phyloP scores from a whole-genome alignment of 352 stramenopile species.

The Heterotrichella gracilis region DNA sequence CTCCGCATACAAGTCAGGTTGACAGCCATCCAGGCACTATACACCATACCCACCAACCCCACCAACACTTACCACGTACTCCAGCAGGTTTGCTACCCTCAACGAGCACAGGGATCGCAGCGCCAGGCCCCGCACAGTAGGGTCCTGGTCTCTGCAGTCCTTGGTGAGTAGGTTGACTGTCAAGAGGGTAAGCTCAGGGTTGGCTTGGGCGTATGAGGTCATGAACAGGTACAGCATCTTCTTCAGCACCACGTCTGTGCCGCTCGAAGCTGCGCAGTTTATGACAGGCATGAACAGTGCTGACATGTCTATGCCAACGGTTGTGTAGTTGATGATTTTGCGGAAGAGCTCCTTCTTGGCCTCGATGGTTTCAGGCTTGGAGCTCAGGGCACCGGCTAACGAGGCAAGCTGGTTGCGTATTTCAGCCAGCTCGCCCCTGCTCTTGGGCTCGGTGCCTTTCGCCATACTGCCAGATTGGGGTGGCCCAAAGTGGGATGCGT shows the following conservation, averaged over 20 bases:
- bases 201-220: constrained; percentile 83
- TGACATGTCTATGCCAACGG: constrained; percentile 89
- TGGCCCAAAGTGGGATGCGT: too few relatives aligned
- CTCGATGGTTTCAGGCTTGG: too few relatives aligned
- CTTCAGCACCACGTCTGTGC: constrained; percentile 90
- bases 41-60: too few relatives aligned
- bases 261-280: constrained; percentile 32
- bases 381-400: too few relatives aligned
- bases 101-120: constrained; percentile 75
- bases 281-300: constrained; percentile 44
- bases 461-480: too few relatives aligned
- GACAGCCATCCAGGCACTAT: too few relatives aligned
- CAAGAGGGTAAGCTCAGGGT: constrained; percentile 94
- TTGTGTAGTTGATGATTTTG: constrained; percentile 99
- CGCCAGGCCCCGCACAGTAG: constrained; percentile 80
- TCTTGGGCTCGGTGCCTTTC: too few relatives aligned
- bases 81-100: constrained; percentile 71
- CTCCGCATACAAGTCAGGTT: too few relatives aligned
- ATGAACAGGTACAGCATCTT: constrained; percentile 99
- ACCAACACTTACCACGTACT: constrained; percentile 63
- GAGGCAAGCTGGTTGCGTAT: too few relatives aligned
- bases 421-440: too few relatives aligned
- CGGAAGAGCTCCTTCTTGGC: constrained; percentile 96
- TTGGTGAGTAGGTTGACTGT: constrained; percentile 97
- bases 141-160: constrained; percentile 86